A percentile compares a stretch with the other conserved stretches of the same genome.
These are phyloP conservation scores for Truncatella angustata DNA, from an alignment of 2,329 filamentous ascomycete species.

Conservation along the genomic window DNA sequence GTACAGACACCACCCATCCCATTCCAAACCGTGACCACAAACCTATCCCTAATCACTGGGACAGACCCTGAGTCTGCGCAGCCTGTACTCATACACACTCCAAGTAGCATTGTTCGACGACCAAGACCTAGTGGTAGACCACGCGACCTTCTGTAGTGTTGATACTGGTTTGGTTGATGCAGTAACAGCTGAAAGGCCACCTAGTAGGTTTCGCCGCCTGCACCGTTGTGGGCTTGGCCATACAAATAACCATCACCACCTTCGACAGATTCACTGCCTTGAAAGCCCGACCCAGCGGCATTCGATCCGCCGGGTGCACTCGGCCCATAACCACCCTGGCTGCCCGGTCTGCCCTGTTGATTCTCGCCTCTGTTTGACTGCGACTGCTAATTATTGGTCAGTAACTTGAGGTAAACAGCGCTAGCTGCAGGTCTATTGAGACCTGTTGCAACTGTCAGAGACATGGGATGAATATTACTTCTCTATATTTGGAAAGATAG, in stretches of 20 bases:
- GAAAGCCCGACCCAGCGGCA: constrained; percentile 41
- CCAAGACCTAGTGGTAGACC: constrained; percentile 12
- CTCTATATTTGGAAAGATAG: constrained; percentile 94
- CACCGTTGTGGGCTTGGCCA: constrained; percentile 57
- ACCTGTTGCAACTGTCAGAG: neutral
- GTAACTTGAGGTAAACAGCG: constrained; percentile 16
- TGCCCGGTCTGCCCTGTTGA: constrained; percentile 48
- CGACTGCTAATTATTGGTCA: constrained; percentile 59
- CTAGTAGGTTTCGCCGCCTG: constrained; percentile 54
- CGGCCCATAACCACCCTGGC: constrained; percentile 51
- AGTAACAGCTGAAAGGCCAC: no score
- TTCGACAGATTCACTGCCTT: constrained; percentile 41
- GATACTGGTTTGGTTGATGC: no score
- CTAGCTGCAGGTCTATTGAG: constrained; percentile 15
- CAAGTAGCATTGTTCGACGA: constrained; percentile 14
- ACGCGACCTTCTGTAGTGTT: no score
- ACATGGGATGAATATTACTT: constrained; percentile 62
- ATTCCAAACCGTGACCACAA: constrained; percentile 12
- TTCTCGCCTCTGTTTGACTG: constrained; percentile 71
- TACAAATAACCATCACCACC: constrained; percentile 53
- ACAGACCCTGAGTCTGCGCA: neutral
- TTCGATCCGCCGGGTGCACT: constrained; percentile 37
- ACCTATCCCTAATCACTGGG: neutral
- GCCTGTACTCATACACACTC: constrained; percentile 32
- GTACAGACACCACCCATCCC: constrained; percentile 25